Percentiles rank a stretch among this genome's conserved stretches.
These are phyloP conservation scores for Lentinus tigrinus DNA, from an alignment of 768 basidiomycete genomes.

Conservation along the genomic window DNA sequence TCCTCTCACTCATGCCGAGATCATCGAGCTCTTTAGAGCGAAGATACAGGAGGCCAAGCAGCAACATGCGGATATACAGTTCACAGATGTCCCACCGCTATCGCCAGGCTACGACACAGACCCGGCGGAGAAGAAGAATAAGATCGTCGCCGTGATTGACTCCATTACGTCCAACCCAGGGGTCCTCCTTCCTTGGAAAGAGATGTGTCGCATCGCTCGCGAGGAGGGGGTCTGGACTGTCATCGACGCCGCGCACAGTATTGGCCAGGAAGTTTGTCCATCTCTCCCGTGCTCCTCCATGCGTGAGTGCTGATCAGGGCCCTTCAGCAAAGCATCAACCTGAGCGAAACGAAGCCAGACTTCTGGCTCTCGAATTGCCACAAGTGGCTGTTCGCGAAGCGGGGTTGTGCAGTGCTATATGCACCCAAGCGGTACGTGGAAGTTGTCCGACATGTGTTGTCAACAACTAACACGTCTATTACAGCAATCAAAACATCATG, in stretches of 20 bases:
- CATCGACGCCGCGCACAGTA: slow-evolving; percentile 79
- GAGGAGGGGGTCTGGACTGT: slow-evolving; percentile 63
- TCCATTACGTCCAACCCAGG: slow-evolving; percentile 64
- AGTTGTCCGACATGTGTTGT: not conserved
- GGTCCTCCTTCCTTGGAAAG: slow-evolving; percentile 65
- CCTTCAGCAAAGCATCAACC: slow-evolving; percentile 43
- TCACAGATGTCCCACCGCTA: slow-evolving; percentile 18
- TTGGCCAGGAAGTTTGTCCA: slow-evolving; percentile 59
- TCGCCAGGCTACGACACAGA: not conserved
- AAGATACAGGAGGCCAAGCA: slow-evolving; percentile 34
- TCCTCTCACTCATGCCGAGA: slow-evolving; percentile 45
- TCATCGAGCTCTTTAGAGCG: slow-evolving; percentile 49
- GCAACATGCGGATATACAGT: slow-evolving; percentile 3
- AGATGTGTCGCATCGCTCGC: slow-evolving; percentile 62
- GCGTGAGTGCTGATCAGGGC: not conserved
- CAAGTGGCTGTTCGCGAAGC: slow-evolving; percentile 80
- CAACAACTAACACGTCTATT: not conserved
- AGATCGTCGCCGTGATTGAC: slow-evolving; percentile 71
- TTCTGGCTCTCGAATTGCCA: slow-evolving; percentile 87
- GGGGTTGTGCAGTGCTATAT: slow-evolving; percentile 70
- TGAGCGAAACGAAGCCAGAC: slow-evolving; percentile 58
- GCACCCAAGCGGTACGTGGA: slow-evolving; percentile 60
- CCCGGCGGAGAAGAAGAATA: slow-evolving; percentile 28
- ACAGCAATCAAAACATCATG: slow-evolving; percentile 64
- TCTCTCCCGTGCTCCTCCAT: not conserved